Evolutionary conservation across 2,329 filamentous ascomycete species (phyloP), one percentile per base, ranked within the genome.

Genomic region (Cytospora schulzeri): DNA sequence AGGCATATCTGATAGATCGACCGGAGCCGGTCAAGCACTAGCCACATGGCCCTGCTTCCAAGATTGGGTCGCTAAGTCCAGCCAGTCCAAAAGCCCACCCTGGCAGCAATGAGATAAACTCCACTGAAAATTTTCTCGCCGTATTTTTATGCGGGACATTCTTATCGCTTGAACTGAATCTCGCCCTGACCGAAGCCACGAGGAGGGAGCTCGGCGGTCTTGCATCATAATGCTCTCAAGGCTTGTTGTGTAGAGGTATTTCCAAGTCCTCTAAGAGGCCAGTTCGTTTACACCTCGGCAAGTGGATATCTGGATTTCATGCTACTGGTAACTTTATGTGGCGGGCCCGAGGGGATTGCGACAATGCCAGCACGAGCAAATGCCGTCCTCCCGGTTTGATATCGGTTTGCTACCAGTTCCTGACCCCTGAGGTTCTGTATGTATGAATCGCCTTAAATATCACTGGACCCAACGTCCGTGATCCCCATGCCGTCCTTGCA

Each of bases 201-300:
- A 50, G 38, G 29, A 28, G 26, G 29, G 35, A 48, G 35, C 54
- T 15, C 52, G 52, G 33, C 14, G 15, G 51, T 29, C 51, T 48
- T 22, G 59, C 51, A 51, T 56, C 59, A 41, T 35, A 15, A 52
- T 50, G 45, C 48, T 55, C 35, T 35, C 35, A 31, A 31, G 29
- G 38, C 38, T 7, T 45, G 38, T 45, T 17, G 38, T 17, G 38
- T 7, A 17, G n/a, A n/a, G n/a, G n/a, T n/a, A n/a, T n/a, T n/a
- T n/a, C 17, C 19, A 45, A 48, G n/a, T 12, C 22, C 11, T 48
- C 9, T 24, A 2, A 48, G 45, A 48, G 45, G 45, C 45, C n/a
- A 45, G 29, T n/a, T 26, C 52, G 11, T 51, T 19, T 26, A 24
- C 64, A 45, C 64, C 64, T 63, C 60, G 64, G 64, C 56, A 66